These are phyloP conservation scores for Ogataea trehalophila DNA, from an alignment of 805 yeast species.

Conservation along the genomic window DNA sequence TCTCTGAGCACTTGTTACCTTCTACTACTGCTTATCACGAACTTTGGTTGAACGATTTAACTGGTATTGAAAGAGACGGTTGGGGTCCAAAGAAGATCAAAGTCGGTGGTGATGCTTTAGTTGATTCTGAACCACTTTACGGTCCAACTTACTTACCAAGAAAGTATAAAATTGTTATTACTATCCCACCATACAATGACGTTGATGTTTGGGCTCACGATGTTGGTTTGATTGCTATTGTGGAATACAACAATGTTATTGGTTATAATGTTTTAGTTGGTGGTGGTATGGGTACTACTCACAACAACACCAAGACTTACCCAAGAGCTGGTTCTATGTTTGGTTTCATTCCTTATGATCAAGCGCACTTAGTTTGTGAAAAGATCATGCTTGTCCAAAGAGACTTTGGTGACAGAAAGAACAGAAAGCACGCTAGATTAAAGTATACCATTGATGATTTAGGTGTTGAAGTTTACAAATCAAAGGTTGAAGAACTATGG, in stretches of 20 bases:
- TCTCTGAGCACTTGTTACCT: conserved; percentile 83
- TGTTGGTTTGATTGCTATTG: conserved; percentile 86
- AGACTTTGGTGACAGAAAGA: conserved; percentile 90
- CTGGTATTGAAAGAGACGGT: conserved; percentile 41
- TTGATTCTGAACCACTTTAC: conserved; percentile 81
- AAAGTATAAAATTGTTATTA: conserved; percentile 90
- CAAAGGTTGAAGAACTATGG: conserved; percentile 76
- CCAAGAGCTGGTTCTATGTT: conserved; percentile 90
- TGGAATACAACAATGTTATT: conserved; percentile 56
- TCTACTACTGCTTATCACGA: conserved; percentile 94
- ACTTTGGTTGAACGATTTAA: conserved; percentile 64
- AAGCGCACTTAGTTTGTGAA: conserved; percentile 77
- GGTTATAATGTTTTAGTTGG: conserved; percentile 92
- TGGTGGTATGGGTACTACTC: conserved; percentile 99
- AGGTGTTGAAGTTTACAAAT: conserved; percentile 80
- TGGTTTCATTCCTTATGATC: conserved; percentile 67
- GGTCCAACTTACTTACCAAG: conserved; percentile 87
- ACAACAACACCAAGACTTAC: conserved; percentile 92
- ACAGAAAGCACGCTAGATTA: conserved; percentile 96
- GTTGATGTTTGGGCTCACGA: conserved; percentile 96
- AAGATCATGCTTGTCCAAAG: conserved; percentile 91
- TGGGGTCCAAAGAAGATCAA: conserved; percentile 75
- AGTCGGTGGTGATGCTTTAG: conserved; percentile 83
- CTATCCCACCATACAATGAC: conserved; percentile 95
- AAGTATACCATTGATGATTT: conserved; percentile 94